These are phyloP conservation scores for Vanderwaltozyma verrucispora DNA, from an alignment of 805 yeast species.

Conservation along the genomic window DNA sequence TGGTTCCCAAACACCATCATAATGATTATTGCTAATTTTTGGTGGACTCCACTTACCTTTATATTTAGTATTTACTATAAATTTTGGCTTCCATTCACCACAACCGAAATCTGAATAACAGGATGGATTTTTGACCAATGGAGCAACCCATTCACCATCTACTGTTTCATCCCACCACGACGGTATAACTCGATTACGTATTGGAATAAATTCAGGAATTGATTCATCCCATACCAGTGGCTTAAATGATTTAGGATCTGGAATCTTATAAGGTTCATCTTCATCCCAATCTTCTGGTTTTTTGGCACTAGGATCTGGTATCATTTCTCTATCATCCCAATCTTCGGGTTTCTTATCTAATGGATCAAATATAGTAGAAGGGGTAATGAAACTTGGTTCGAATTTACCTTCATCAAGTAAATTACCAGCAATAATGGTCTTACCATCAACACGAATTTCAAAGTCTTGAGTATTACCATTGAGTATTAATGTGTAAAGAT, in stretches of 20 bases:
- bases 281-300: slow-evolving; percentile 89
- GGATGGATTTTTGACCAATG: slow-evolving; percentile 60
- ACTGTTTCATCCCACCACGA: slow-evolving; percentile 83
- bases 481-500: slow-evolving; percentile 69
- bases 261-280: slow-evolving; percentile 45
- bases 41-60: slow-evolving; percentile 75
- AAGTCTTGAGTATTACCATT: slow-evolving; percentile 47
- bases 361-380: slow-evolving; percentile 46
- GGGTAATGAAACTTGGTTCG: slow-evolving; percentile 57
- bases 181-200: slow-evolving; percentile 62
- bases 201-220: slow-evolving; percentile 45
- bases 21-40: slow-evolving; percentile 58
- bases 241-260: slow-evolving; percentile 54
- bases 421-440: slow-evolving; percentile 57
- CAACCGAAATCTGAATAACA: slow-evolving; percentile 60
- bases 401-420: slow-evolving; percentile 47
- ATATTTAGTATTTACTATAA: slow-evolving; percentile 56
- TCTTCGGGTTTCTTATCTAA: slow-evolving; percentile 58
- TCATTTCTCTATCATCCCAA: slow-evolving; percentile 65
- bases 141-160: slow-evolving; percentile 79
- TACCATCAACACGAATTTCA: slow-evolving; percentile 79
- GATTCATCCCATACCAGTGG: slow-evolving; percentile 79
- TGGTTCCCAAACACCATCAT: slow-evolving; percentile 73
- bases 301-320: slow-evolving; percentile 59
- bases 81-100: slow-evolving; percentile 69